These are phyloP conservation scores for Solanum infundibuliforme DNA, from an alignment of 257 asterid genomes.

Conservation along the genomic window DNA sequence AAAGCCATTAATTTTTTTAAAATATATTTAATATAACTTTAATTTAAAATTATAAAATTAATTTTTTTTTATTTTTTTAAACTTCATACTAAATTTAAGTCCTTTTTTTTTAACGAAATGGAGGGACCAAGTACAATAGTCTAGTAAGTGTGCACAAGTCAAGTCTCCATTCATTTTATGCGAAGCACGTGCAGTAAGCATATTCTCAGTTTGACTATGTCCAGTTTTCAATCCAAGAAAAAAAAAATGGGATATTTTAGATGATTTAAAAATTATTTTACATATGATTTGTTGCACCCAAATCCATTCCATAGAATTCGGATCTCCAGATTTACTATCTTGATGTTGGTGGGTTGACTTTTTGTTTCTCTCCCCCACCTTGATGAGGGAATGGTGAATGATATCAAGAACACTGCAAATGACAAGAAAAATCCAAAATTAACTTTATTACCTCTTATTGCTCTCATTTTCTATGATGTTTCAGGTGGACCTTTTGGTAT, in stretches of 20 bases:
- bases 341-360: background rate
- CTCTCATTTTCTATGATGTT: constrained; percentile 27
- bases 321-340: background rate
- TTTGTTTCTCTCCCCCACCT: background rate
- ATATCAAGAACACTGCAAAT: background rate
- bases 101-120: no score
- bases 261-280: background rate
- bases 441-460: constrained; percentile 18
- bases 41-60: no score
- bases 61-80: no score
- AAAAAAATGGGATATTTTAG: background rate
- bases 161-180: background rate
- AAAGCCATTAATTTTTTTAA: no score
- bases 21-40: no score
- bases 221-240: background rate
- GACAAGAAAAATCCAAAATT: background rate
- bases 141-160: no score
- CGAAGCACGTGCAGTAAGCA: background rate
- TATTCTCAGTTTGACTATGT: background rate
- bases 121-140: no score
- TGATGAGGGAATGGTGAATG: constrained; percentile 1
- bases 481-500: constrained; percentile 36
- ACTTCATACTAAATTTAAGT: no score
- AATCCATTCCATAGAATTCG: background rate
- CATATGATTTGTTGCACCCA: background rate